Conservation (phyloP, 306 rosid species). For the Cicer yamashitae region DNA sequence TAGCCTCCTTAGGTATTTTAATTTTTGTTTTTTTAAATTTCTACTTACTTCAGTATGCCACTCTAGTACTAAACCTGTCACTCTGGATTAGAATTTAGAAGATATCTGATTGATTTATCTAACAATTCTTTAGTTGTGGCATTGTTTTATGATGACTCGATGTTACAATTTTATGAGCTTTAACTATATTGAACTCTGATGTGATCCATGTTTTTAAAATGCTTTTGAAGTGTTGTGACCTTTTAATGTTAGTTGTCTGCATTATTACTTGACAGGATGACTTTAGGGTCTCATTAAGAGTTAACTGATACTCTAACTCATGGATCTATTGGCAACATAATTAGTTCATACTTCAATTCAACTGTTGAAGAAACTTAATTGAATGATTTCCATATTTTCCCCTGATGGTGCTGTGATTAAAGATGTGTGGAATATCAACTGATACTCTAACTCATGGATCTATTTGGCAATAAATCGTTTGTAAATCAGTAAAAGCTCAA, state of each 20-base stretch:
- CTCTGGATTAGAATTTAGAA: constrained; percentile 36
- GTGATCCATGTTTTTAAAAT: constrained; percentile 28
- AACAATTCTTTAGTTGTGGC: constrained; percentile 28
- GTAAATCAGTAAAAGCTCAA: not conserved
- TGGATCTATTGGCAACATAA: constrained; percentile 22
- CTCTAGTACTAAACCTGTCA: not conserved
- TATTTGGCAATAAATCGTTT: not conserved
- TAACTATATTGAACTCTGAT: not conserved
- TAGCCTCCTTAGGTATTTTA: constrained; percentile 86
- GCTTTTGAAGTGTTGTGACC: constrained; percentile 2
- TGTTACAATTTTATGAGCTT: constrained; percentile 2
- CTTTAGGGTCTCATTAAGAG: not conserved
- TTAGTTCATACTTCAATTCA: constrained; percentile 36
- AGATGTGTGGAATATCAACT: constrained; percentile 31
- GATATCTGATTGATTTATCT: constrained; percentile 31
- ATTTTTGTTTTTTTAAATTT: constrained; percentile 13
- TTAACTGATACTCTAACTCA: not conserved
- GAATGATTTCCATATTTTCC: constrained; percentile 37
- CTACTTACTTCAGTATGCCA: constrained; percentile 13
- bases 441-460: constrained; percentile 25
- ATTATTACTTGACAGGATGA: constrained; percentile 21
- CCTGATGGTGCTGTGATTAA: constrained; percentile 13
- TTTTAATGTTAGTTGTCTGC: constrained; percentile 5
- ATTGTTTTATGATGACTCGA: constrained; percentile 38
- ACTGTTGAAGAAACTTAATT: constrained; percentile 10